Evolutionary conservation across 1,284 basidiomycete species (phyloP), one percentile per base, ranked within the genome.

Genomic region (Wolfiporia cocos): DNA sequence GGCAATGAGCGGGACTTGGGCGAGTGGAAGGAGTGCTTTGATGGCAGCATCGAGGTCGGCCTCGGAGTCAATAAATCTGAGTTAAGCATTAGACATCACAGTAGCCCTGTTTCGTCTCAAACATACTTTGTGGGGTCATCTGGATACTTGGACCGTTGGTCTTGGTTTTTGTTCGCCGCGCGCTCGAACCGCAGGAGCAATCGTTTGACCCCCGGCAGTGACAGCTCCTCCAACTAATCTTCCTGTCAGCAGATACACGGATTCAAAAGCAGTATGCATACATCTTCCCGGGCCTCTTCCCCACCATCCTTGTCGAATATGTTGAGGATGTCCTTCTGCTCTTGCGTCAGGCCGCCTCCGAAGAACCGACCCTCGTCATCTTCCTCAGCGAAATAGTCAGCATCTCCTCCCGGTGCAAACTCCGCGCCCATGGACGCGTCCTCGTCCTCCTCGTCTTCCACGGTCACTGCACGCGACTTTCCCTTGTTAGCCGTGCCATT

Each of bases 51-150:
- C 92, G 6, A 99, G 76, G 57, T 97, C 92, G 20, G 91, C 89
- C 69, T 99, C 96, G 0, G 96, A 99, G 56, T 98, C 93, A 56
- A 99, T 96, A 69, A 99, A 99, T 62, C 94, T 95, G 24, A 4
- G 2, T n/a, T 35, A 18, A 44, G 23, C 22, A 18, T 34, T 36
- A 34, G 52, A 7, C 42, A 24, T 33, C 31, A 23, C 4, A 38
- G 34, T 24, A 3, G 32, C 38, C n/a, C 36, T 2, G 4, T 36
- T 9, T 17, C 23, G 20, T 31, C 12, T 12, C 17, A 22, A 2
- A 64, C 78, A 43, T 53, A 93, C 92, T 88, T 95, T 35, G 90
- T 77, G 2, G 93, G 93, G 52, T 95, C 90, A 46, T 89, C 76
- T 0, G 90, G 86, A 59, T 86, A 90, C 63, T 94, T 94, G 7